These are phyloP conservation scores for Boechera retrofracta DNA, from an alignment of 345 rosid species.

Conservation along the genomic window DNA sequence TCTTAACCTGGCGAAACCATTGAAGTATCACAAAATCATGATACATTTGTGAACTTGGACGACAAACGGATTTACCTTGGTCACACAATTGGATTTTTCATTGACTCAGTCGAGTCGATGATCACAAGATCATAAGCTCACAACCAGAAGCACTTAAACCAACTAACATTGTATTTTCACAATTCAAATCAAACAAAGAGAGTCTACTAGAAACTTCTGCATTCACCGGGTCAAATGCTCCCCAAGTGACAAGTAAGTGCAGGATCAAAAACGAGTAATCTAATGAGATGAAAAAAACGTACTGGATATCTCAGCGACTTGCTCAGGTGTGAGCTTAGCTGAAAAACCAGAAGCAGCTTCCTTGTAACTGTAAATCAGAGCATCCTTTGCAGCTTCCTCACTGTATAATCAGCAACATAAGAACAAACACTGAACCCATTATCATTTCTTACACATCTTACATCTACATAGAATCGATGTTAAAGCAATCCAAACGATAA, in stretches of 20 bases:
- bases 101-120: background rate
- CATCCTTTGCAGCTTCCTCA: slow-evolving; percentile 82
- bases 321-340: slow-evolving; percentile 82
- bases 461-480: background rate
- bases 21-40: background rate
- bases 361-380: slow-evolving; percentile 78
- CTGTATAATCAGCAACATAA: slow-evolving; percentile 37
- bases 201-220: background rate
- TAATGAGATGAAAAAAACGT: slow-evolving; percentile 19
- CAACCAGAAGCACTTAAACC: background rate
- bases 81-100: too few species aligned
- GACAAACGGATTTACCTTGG: too few species aligned
- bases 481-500: background rate
- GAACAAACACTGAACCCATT: background rate
- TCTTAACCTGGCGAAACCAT: background rate
- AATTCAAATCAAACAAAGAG: background rate
- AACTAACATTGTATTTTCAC: background rate
- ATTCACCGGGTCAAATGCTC: background rate
- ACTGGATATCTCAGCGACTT: slow-evolving; percentile 75
- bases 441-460: background rate
- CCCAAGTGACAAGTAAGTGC: background rate
- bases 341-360: slow-evolving; percentile 88
- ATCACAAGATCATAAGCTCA: slow-evolving; percentile 1
- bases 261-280: background rate
- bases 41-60: too few species aligned